phyloP scores from a whole-genome alignment of 129 eudicot species.

The Flaveria ramosissima region DNA sequence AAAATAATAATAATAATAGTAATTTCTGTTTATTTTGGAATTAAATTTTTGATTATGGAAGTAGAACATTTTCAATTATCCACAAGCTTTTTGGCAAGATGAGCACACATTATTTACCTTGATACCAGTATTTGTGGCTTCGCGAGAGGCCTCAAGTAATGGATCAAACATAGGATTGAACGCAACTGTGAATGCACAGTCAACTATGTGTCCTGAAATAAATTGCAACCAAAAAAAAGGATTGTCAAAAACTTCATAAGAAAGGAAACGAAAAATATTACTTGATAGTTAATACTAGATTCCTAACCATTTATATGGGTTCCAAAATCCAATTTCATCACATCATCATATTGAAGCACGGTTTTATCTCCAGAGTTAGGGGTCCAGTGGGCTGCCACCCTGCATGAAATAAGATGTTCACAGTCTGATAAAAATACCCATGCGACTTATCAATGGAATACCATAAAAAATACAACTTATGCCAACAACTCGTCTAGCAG shows the following conservation, averaged over 20 bases:
- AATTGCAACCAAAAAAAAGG: neutral
- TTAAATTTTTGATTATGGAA: neutral
- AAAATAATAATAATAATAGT: too few species aligned
- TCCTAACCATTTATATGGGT: slow-evolving; percentile 92
- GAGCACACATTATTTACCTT: slow-evolving; percentile 51
- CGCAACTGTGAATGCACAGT: slow-evolving; percentile 97
- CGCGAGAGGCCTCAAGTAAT: slow-evolving; percentile 92
- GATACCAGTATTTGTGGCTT: slow-evolving; percentile 97
- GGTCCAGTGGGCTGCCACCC: slow-evolving; percentile 99
- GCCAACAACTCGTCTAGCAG: neutral
- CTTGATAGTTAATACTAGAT: slow-evolving; percentile 5
- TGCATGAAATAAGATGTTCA: slow-evolving; percentile 27
- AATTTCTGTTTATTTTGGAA: too few species aligned
- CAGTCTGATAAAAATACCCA: neutral
- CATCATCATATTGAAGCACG: slow-evolving; percentile 96
- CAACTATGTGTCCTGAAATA: slow-evolving; percentile 85
- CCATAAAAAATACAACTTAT: neutral
- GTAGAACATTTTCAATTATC: neutral
- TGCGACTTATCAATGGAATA: neutral
- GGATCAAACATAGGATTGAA: slow-evolving; percentile 98
- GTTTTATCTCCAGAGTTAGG: slow-evolving; percentile 99
- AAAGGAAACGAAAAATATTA: too few species aligned
- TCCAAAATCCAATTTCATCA: slow-evolving; percentile 98
- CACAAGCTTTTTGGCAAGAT: slow-evolving; percentile 1
- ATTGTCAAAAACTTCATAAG: neutral